phyloP scores from a whole-genome alignment of 2,329 filamentous ascomycete species.

The Arthrobotrys sinensis region DNA sequence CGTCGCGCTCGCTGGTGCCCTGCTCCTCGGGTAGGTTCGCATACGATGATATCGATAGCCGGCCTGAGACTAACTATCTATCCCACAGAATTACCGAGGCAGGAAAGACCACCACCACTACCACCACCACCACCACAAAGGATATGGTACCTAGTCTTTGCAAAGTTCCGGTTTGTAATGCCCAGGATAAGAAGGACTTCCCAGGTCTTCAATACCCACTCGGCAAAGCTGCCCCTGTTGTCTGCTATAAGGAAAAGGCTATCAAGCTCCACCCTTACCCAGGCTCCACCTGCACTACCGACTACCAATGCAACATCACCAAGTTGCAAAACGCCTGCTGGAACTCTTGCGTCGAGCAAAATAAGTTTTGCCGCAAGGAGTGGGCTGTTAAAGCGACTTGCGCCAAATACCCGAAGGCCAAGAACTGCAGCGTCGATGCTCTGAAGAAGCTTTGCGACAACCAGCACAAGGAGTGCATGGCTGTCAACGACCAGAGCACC shows the following conservation, averaged over 20 bases:
- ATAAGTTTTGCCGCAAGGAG: background rate
- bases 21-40: conserved; percentile 41
- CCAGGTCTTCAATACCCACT: conserved; percentile 16
- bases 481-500: conserved; percentile 18
- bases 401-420: background rate
- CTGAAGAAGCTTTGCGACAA: conserved; percentile 19
- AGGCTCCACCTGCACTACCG: conserved; percentile 14
- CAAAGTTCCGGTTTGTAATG: background rate
- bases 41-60: background rate
- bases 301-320: conserved; percentile 23
- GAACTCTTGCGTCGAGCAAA: conserved; percentile 54
- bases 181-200: conserved; percentile 2
- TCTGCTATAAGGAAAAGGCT: background rate
- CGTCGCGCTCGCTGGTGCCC: conserved; percentile 10
- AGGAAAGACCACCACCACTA: background rate
- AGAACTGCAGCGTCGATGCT: background rate
- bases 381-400: conserved; percentile 12
- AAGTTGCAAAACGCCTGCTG: conserved; percentile 41
- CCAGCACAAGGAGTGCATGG: conserved; percentile 22
- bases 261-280: conserved; percentile 29
- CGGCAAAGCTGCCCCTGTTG: conserved; percentile 1
- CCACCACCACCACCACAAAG: background rate
- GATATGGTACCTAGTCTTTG: conserved; percentile 11
- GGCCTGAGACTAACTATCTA: background rate
- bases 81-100: conserved; percentile 16